Evolutionary conservation across 371 early-diverging fungal genomes (phyloP).

Genomic region (Apophysomyces elegans): DNA sequence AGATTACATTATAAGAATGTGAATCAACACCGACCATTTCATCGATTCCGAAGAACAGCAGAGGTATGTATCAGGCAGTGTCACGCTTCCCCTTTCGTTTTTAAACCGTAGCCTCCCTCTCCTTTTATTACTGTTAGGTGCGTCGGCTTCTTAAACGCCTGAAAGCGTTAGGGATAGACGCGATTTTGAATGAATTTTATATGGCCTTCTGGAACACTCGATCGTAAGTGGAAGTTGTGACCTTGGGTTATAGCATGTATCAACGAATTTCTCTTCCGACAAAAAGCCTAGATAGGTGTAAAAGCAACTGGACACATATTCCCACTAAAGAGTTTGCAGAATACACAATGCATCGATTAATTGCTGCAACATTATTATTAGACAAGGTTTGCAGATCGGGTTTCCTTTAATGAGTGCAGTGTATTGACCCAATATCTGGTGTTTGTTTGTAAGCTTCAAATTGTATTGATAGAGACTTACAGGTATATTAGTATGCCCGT

Average conservation of each 20-base stretch:
- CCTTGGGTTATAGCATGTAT: not conserved
- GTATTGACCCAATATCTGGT: too few species aligned
- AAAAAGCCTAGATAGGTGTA: constrained; percentile 30
- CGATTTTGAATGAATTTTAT: constrained; percentile 33
- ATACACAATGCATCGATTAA: constrained; percentile 44
- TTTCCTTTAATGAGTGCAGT: too few species aligned
- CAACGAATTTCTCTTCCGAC: not conserved
- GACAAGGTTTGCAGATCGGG: constrained; percentile 31
- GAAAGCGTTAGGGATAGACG: constrained; percentile 30
- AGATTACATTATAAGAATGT: constrained; percentile 38
- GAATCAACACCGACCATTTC: constrained; percentile 46
- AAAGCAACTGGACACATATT: constrained; percentile 33
- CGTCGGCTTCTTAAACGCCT: constrained; percentile 38
- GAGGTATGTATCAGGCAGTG: constrained; percentile 12
- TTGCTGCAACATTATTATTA: constrained; percentile 35
- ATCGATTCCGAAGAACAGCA: constrained; percentile 37
- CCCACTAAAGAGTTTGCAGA: constrained; percentile 44
- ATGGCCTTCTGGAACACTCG: constrained; percentile 40
- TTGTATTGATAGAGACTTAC: constrained; percentile 32
- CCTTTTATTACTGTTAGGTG: constrained; percentile 14
- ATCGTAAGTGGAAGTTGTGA: constrained; percentile 22
- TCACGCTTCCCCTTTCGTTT: not conserved
- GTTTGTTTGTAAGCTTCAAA: constrained; percentile 24
- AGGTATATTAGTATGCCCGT: not conserved
- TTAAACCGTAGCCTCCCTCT: not conserved